Evolutionary conservation across 2,329 filamentous ascomycete genomes (phyloP).

Genomic region (Ophiocordyceps robertsii): DNA sequence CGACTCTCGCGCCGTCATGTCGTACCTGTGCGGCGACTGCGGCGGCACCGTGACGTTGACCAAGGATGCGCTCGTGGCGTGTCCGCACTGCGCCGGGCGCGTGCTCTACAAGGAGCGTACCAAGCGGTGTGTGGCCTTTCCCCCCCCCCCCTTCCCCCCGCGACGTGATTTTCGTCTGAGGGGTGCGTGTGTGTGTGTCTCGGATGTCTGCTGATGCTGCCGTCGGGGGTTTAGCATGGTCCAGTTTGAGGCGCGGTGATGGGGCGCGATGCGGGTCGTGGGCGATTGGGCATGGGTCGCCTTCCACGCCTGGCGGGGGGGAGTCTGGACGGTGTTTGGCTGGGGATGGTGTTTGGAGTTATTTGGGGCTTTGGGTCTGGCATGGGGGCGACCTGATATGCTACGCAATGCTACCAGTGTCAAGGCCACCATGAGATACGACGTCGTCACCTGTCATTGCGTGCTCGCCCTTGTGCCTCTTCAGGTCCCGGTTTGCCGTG

Average conservation of each 20-base stretch:
- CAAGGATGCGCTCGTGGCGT: slow-evolving; percentile 35
- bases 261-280: background rate
- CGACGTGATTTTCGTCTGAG: background rate
- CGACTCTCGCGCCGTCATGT: slow-evolving; percentile 22
- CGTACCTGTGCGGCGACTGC: slow-evolving; percentile 31
- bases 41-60: slow-evolving; percentile 24
- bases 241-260: slow-evolving; percentile 84
- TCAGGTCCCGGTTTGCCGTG: too few species aligned
- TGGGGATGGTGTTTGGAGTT: background rate
- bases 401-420: too few species aligned
- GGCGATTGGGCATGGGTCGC: background rate
- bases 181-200: background rate
- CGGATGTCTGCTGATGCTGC: background rate
- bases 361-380: too few species aligned
- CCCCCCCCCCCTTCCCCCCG: background rate
- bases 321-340: too few species aligned
- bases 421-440: too few species aligned
- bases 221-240: slow-evolving; percentile 61
- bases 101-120: slow-evolving; percentile 97
- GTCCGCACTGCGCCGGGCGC: slow-evolving; percentile 65
- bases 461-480: too few species aligned
- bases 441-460: too few species aligned
- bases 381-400: too few species aligned
- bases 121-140: slow-evolving; percentile 78
- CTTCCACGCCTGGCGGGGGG: too few species aligned